These are phyloP conservation scores for Excoecaria cochinchinensis DNA, from an alignment of 345 rosid genomes.

Conservation along the genomic window DNA sequence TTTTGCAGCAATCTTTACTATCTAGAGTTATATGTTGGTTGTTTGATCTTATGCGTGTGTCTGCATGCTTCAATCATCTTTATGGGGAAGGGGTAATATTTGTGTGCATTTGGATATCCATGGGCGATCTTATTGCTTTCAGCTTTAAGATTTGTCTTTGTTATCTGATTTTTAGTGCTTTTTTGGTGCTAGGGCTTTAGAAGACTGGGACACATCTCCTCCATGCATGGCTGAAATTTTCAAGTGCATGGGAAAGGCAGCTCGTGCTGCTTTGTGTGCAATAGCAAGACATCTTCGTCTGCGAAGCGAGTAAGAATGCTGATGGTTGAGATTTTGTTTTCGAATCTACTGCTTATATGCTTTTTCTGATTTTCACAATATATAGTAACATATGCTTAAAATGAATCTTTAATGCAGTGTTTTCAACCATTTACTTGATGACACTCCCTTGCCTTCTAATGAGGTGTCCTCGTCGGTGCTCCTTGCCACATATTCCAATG, in stretches of 20 bases:
- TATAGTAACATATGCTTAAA: constrained; percentile 15
- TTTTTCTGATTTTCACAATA: background rate
- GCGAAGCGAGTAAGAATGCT: constrained; percentile 85
- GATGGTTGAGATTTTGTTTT: constrained; percentile 29
- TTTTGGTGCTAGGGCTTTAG: constrained; percentile 57
- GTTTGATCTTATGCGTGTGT: background rate
- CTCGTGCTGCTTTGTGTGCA: constrained; percentile 82
- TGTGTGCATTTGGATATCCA: background rate
- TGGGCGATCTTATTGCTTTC: background rate
- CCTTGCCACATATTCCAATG: constrained; percentile 63
- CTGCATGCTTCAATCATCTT: background rate
- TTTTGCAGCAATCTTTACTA: too few species aligned
- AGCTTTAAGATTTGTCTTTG: background rate
- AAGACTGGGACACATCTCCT: constrained; percentile 90
- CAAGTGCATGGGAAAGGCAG: constrained; percentile 92
- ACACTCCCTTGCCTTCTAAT: constrained; percentile 77
- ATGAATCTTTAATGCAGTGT: constrained; percentile 56
- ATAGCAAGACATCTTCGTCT: constrained; percentile 91
- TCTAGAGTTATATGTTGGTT: background rate
- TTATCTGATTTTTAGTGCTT: background rate
- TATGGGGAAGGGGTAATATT: background rate
- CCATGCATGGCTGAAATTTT: constrained; percentile 94
- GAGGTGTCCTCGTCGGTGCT: constrained; percentile 91
- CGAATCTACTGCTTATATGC: constrained; percentile 4
- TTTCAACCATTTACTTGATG: constrained; percentile 89